Conservation (phyloP, 148 eudicot genomes). For the Arbutus unedo region DNA sequence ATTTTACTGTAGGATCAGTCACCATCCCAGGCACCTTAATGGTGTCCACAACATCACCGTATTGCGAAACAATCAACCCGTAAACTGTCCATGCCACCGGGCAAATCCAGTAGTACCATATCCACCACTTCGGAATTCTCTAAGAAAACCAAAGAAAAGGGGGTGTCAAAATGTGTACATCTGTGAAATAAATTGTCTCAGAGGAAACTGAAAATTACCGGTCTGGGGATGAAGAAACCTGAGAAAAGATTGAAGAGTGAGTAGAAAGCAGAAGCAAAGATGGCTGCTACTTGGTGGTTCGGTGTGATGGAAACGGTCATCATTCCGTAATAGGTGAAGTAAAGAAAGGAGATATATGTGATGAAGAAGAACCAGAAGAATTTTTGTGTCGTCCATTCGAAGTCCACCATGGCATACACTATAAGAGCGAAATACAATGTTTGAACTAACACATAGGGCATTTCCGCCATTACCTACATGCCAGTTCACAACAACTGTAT, state of each 20-base stretch:
- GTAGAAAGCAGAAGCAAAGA: slow-evolving; percentile 85
- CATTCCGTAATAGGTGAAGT: slow-evolving; percentile 97
- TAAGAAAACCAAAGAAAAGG: slow-evolving; percentile 20
- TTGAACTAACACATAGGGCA: slow-evolving; percentile 77
- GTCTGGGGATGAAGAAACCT: slow-evolving; percentile 91
- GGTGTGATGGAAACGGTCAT: slow-evolving; percentile 96
- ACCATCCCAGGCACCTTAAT: slow-evolving; percentile 47
- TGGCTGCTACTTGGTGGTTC: slow-evolving; percentile 91
- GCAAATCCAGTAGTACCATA: slow-evolving; percentile 96
- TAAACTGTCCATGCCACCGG: slow-evolving; percentile 97
- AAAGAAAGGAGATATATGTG: slow-evolving; percentile 73
- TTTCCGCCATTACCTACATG: slow-evolving; percentile 68
- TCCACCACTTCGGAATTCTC: slow-evolving; percentile 97
- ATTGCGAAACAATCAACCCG: slow-evolving; percentile 78
- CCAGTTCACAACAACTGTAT: background rate
- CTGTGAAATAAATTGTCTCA: background rate
- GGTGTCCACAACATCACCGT: slow-evolving; percentile 57
- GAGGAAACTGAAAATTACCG: slow-evolving; percentile 46
- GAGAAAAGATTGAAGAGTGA: slow-evolving; percentile 87
- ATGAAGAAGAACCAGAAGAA: slow-evolving; percentile 93
- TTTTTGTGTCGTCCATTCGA: slow-evolving; percentile 73
- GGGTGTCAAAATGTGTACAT: background rate
- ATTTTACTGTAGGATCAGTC: slow-evolving; percentile 36
- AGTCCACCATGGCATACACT: slow-evolving; percentile 89
- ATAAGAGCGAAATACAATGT: slow-evolving; percentile 53